Conservation (phyloP, 495 filamentous ascomycete genomes). For the Aspergillus asperescens region DNA sequence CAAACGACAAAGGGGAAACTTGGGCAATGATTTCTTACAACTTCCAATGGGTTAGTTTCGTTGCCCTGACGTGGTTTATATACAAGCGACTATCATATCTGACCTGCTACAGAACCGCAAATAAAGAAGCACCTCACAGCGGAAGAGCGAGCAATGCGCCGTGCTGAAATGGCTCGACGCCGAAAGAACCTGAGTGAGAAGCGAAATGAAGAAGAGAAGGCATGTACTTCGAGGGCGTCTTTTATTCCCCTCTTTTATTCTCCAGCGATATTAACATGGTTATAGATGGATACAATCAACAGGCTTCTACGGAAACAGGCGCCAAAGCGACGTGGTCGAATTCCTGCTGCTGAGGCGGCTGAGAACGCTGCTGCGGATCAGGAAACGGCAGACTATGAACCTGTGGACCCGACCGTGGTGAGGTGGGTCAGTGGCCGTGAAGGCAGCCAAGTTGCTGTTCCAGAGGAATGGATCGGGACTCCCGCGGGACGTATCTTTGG, state of each 20-base stretch:
- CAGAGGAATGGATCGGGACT: conserved; percentile 72
- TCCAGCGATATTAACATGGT: conserved; percentile 7
- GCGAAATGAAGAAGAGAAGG: conserved; percentile 98
- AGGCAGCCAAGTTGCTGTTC: conserved; percentile 66
- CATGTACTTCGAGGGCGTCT: conserved; percentile 28
- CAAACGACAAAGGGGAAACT: conserved; percentile 72
- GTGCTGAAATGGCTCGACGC: conserved; percentile 92
- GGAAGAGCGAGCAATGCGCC: conserved; percentile 90
- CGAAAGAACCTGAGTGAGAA: conserved; percentile 97
- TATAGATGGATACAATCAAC: conserved; percentile 94
- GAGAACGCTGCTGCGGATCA: conserved; percentile 50
- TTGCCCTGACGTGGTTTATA: background rate
- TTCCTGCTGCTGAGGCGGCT: conserved; percentile 43
- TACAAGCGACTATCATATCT: conserved; percentile 1
- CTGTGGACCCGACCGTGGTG: conserved; percentile 62
- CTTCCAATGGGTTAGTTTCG: conserved; percentile 68
- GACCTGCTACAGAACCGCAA: conserved; percentile 66
- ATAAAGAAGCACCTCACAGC: conserved; percentile 89
- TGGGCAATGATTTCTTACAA: conserved; percentile 70
- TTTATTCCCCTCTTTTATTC: background rate
- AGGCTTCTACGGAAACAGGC: conserved; percentile 93
- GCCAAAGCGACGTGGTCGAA: conserved; percentile 67
- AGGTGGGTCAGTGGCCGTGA: conserved; percentile 71
- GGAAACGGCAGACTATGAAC: conserved; percentile 50
- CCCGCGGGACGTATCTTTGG: conserved; percentile 63